phyloP scores from a whole-genome alignment of 1,284 basidiomycete genomes.

The Moesziomyces sp. region DNA sequence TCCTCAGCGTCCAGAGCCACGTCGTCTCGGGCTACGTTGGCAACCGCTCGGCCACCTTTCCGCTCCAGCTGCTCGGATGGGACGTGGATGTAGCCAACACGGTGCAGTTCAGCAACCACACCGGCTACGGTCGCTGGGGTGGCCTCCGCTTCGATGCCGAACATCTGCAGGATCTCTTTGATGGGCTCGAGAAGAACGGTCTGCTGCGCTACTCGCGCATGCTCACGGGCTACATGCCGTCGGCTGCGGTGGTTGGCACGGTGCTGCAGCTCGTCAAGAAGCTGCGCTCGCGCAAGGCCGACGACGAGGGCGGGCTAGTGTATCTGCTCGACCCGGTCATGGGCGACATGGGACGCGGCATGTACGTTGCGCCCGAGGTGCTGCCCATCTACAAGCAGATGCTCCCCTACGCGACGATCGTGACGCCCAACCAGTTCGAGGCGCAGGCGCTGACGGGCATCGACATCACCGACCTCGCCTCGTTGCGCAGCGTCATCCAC shows the following conservation, averaged over 20 bases:
- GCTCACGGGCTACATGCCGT: conserved; percentile 80
- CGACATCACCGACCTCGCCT: conserved; percentile 75
- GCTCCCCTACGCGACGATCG: conserved; percentile 83
- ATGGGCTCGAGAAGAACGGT: conserved; percentile 57
- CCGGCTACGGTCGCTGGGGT: conserved; percentile 74
- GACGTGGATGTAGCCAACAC: conserved; percentile 97
- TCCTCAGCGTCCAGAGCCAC: conserved; percentile 83
- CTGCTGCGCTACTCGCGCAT: conserved; percentile 58
- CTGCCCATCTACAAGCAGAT: conserved; percentile 86
- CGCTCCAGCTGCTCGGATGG: conserved; percentile 91
- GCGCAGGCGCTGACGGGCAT: conserved; percentile 74
- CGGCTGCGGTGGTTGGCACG: conserved; percentile 79
- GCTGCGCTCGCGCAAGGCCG: conserved; percentile 72
- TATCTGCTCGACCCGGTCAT: conserved; percentile 82
- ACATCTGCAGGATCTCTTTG: conserved; percentile 68
- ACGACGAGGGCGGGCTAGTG: conserved; percentile 72
- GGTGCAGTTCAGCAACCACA: conserved; percentile 83
- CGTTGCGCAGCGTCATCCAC: conserved; percentile 77
- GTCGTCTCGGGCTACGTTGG: conserved; percentile 95
- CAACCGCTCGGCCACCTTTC: conserved; percentile 86
- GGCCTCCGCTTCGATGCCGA: conserved; percentile 68
- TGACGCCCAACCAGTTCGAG: conserved; percentile 98
- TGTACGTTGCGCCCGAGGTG: conserved; percentile 89
- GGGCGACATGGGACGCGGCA: conserved; percentile 71
- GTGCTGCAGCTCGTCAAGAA: conserved; percentile 76